These are phyloP conservation scores for Gracilaria gracilis DNA, from an alignment of 23 red algal species.

Conservation along the genomic window DNA sequence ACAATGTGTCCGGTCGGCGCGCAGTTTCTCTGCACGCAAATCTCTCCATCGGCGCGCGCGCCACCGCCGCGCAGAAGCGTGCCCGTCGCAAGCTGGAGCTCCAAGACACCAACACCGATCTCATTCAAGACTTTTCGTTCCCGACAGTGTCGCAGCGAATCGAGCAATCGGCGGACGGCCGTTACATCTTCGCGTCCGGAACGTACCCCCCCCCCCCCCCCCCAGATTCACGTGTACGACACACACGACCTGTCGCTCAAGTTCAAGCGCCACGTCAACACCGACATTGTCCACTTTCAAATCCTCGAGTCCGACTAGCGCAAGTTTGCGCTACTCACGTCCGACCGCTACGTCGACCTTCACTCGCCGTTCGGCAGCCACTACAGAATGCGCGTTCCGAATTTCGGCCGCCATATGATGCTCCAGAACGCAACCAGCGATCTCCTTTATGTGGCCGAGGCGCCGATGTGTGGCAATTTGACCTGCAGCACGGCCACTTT, in stretches of 20 bases:
- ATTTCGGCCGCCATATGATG: constrained; percentile 81
- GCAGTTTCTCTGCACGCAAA: constrained; percentile 34
- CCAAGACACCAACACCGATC: constrained; percentile 52
- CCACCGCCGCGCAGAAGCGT: constrained; percentile 58
- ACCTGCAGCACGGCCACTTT: constrained; percentile 92
- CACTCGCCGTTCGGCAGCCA: constrained; percentile 87
- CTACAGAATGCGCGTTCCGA: constrained; percentile 84
- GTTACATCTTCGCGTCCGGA: constrained; percentile 77
- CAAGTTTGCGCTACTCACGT: constrained; percentile 88
- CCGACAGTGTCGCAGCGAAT: constrained; percentile 76
- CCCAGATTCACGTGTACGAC: constrained; percentile 92
- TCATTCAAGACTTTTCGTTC: constrained; percentile 91
- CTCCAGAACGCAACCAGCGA: constrained; percentile 77
- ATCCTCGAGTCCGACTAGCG: constrained; percentile 90
- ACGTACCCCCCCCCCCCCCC: constrained; percentile 96
- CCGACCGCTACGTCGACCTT: constrained; percentile 79
- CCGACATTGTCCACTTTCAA: constrained; percentile 88
- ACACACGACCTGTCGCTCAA: constrained; percentile 88
- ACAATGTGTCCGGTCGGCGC: constrained; percentile 52
- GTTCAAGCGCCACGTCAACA: constrained; percentile 91
- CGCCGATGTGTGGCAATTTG: constrained; percentile 86
- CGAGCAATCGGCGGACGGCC: constrained; percentile 61
- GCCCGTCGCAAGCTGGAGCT: constrained; percentile 66
- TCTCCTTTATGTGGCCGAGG: constrained; percentile 81
- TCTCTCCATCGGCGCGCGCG: constrained; percentile 34